Conservation (phyloP, 1,284 basidiomycete genomes). For the Puccinia polysora region DNA sequence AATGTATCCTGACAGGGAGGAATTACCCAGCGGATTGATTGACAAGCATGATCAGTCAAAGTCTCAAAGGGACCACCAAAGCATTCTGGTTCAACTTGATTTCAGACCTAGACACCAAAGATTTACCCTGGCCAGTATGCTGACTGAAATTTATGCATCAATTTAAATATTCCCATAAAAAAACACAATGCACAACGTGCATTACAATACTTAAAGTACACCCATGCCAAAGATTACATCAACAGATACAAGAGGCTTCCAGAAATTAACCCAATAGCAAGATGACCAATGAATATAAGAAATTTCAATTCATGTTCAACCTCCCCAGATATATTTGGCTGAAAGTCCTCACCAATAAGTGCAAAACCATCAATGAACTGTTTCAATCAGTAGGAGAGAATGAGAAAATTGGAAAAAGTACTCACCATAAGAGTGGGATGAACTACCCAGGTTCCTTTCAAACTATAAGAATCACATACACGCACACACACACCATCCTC, state of each 20-base stretch:
- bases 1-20: neutral
- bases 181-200: neutral
- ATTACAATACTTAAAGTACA: neutral
- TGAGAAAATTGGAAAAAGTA: neutral
- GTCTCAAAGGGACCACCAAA: conserved; percentile 9
- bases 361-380: neutral
- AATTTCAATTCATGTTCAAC: neutral
- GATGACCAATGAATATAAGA: conserved; percentile 14
- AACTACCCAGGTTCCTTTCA: neutral
- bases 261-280: neutral
- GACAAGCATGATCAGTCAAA: neutral
- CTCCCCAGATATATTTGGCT: neutral
- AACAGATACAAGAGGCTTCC: neutral
- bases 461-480: neutral
- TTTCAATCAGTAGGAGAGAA: conserved; percentile 1
- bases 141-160: neutral
- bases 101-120: neutral
- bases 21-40: conserved; percentile 6
- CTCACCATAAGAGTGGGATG: neutral
- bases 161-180: conserved; percentile 16
- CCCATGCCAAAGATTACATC: conserved; percentile 7
- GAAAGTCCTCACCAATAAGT: neutral
- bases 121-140: neutral
- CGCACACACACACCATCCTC: too few species aligned
- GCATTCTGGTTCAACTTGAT: conserved; percentile 15